Evolutionary conservation across 495 filamentous ascomycete genomes (phyloP).

Genomic region (Penicillium bialowiezense): DNA sequence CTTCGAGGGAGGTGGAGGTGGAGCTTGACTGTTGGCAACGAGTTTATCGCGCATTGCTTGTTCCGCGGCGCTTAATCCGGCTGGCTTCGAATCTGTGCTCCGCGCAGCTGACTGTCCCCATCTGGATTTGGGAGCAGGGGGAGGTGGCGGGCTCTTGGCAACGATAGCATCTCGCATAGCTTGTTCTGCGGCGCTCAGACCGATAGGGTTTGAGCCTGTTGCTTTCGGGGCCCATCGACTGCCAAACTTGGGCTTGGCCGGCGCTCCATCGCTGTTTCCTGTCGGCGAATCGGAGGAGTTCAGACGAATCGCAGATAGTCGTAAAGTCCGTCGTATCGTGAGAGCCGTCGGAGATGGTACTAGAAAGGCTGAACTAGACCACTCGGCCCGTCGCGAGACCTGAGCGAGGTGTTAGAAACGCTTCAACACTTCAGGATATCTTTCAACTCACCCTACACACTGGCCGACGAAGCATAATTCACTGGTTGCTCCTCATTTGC

Average conservation of each 20-base stretch:
- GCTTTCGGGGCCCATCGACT: slow-evolving; percentile 24
- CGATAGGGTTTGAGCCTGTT: slow-evolving; percentile 17
- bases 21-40: slow-evolving; percentile 16
- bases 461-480: slow-evolving; percentile 37
- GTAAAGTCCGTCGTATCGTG: slow-evolving; percentile 27
- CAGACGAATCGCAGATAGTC: slow-evolving; percentile 20
- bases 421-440: background rate
- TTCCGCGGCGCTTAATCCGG: slow-evolving; percentile 22
- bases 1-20: slow-evolving; percentile 1
- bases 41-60: slow-evolving; percentile 31
- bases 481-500: slow-evolving; percentile 5
- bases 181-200: slow-evolving; percentile 35
- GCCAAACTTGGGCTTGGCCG: slow-evolving; percentile 20
- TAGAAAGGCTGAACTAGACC: slow-evolving; percentile 23
- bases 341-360: slow-evolving; percentile 19
- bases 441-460: slow-evolving; percentile 30
- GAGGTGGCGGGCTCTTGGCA: slow-evolving; percentile 8
- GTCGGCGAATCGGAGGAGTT: slow-evolving; percentile 21
- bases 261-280: slow-evolving; percentile 10
- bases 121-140: background rate
- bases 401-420: slow-evolving; percentile 5
- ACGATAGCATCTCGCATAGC: slow-evolving; percentile 31
- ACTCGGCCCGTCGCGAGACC: slow-evolving; percentile 29
- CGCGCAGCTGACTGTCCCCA: background rate
- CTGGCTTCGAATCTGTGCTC: background rate